Base-by-base conservation (phyloP, 2,329 filamentous ascomycete species). In the Sporothrix dimorphospora region DNA sequence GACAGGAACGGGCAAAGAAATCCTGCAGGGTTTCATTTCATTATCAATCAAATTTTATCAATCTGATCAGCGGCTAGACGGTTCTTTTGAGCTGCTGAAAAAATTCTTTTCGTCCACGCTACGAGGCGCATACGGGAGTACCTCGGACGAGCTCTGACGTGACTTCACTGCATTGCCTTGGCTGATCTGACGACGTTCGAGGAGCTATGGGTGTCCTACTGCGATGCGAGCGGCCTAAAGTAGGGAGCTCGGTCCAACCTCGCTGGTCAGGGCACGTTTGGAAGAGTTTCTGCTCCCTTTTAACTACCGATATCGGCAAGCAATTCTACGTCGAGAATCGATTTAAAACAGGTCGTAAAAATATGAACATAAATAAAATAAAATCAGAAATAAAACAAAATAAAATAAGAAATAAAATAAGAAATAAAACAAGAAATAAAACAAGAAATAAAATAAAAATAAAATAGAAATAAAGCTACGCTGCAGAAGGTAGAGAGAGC, bases 1-100 rank as follows among this genome's bases (percentile, higher is more conserved):
- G 61, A 9, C 61, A 47, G 40, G 40, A 47, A 66, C 24, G 40
- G 61, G 55, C 3, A n/a, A 27, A 24, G 38, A 66, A 30, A 30
- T 6, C 6, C 21, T 21, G 16, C 40, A n/a, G 11, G 2, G 38
- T 42, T 12, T 1, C 45, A 67, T 38, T 38, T n/a, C 27, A 38
- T 38, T 51, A 67, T 67, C 65, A 67, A 66, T 68, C 49, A 24
- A 42, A 51, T 55, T 38, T 69, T 71, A 71, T 73, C 72, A 71
- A 71, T 71, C 72, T 59, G 24, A 73, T 73, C 68, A 70, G 30
- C 66, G 40, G 27, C 4, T 42, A 14, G 30, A 27, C 27, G 16
- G 34, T 7, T 24, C 16, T 40, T 24, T 4, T 19, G 30, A 8
- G 16, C 4, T 9, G 38, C 4, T 21, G 38, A 45, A 59, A 45